These are phyloP conservation scores for Cryptococcus wingfieldii DNA, from an alignment of 1,284 basidiomycete genomes.

Conservation along the genomic window DNA sequence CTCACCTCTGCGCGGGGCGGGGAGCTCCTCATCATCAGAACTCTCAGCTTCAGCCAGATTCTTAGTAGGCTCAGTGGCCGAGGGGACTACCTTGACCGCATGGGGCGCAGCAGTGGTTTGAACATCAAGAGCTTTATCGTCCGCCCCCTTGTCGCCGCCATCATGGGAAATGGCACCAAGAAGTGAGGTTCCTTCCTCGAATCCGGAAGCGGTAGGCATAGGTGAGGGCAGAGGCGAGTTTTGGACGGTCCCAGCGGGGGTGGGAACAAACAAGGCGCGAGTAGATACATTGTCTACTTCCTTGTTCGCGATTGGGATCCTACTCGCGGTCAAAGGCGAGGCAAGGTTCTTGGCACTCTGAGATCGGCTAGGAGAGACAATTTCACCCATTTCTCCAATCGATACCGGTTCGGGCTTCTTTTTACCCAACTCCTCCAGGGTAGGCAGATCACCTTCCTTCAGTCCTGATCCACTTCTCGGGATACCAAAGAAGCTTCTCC, in stretches of 20 bases:
- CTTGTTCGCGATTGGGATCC: no score
- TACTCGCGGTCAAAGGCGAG: no score
- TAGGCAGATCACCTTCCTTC: background rate
- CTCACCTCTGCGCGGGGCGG: background rate
- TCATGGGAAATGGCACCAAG: no score
- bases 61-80: background rate
- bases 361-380: background rate
- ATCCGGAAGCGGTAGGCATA: background rate
- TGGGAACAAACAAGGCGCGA: conserved; percentile 6
- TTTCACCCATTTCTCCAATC: background rate
- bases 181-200: background rate
- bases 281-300: conserved; percentile 3
- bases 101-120: background rate
- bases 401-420: background rate
- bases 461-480: background rate
- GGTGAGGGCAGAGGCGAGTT: background rate
- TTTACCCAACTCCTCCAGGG: background rate
- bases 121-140: no score
- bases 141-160: no score
- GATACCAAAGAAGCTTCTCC: conserved; percentile 7
- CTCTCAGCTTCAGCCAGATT: background rate
- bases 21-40: background rate
- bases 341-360: no score
- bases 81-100: background rate
- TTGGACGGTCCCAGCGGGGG: background rate